These are phyloP conservation scores for Mortierella sp. DNA, from an alignment of 371 early-diverging fungal genomes.

Conservation along the genomic window DNA sequence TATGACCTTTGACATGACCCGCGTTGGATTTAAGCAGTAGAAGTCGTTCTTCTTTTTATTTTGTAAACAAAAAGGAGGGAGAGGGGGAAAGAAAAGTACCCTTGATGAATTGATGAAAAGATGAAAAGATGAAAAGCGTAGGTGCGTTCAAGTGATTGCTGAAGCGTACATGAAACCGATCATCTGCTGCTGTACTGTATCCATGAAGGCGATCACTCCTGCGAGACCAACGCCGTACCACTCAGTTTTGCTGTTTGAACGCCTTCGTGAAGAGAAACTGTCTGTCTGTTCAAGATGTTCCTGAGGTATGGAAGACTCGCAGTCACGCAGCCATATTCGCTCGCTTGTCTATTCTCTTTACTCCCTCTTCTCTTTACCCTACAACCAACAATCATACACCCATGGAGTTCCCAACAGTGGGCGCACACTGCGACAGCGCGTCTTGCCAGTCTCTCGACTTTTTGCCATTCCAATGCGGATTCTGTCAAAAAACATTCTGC, in stretches of 20 bases:
- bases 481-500: slow-evolving; percentile 38
- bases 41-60: not conserved
- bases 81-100: not conserved
- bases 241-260: no score
- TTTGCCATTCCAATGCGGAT: slow-evolving; percentile 47
- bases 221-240: no score
- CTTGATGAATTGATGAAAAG: not conserved
- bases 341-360: no score
- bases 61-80: not conserved
- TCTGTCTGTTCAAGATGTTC: no score
- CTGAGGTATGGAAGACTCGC: no score
- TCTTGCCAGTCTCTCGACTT: slow-evolving; percentile 46
- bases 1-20: not conserved
- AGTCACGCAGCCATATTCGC: no score
- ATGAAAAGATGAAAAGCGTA: not conserved
- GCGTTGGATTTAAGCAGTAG: not conserved
- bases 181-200: no score
- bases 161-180: no score
- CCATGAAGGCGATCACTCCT: no score
- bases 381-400: not conserved
- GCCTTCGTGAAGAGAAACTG: no score
- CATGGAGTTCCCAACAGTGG: slow-evolving; percentile 54
- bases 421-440: slow-evolving; percentile 34
- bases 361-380: not conserved
- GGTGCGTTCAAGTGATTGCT: not conserved